These are phyloP conservation scores for Pouteria campechiana DNA, from an alignment of 179 eudicot species.

Conservation along the genomic window DNA sequence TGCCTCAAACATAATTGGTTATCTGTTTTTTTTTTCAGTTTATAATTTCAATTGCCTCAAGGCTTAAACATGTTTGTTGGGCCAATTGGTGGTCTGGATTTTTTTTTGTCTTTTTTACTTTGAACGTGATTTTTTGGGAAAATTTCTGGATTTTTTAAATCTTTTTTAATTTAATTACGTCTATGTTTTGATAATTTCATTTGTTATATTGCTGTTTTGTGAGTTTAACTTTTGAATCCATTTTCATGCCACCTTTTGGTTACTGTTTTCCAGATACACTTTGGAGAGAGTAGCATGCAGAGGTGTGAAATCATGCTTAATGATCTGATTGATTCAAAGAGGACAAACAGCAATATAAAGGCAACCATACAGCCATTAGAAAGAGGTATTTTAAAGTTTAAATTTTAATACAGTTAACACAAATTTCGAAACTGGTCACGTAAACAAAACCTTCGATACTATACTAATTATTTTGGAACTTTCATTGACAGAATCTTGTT, in stretches of 20 bases:
- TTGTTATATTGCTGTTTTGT: neutral
- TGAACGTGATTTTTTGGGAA: too few species aligned
- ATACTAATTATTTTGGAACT: neutral
- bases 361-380: conserved; percentile 61
- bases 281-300: conserved; percentile 99
- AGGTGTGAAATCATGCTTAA: conserved; percentile 97
- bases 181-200: neutral
- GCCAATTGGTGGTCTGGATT: too few species aligned
- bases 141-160: neutral
- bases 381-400: conserved; percentile 45
- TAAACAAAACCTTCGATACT: too few species aligned
- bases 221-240: neutral
- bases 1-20: too few species aligned
- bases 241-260: neutral
- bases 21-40: too few species aligned
- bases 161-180: neutral
- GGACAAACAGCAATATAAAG: conserved; percentile 82
- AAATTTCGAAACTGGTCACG: too few species aligned
- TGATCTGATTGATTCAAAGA: conserved; percentile 91
- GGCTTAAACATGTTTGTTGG: too few species aligned
- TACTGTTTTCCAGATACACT: conserved; percentile 63
- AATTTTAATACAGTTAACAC: too few species aligned
- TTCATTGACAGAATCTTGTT: conserved; percentile 1
- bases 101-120: too few species aligned
- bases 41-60: too few species aligned